A percentile compares a stretch with the other conserved stretches of the same genome.
Conservation (phyloP, 495 filamentous ascomycete species). For the Thozetella sp. region DNA sequence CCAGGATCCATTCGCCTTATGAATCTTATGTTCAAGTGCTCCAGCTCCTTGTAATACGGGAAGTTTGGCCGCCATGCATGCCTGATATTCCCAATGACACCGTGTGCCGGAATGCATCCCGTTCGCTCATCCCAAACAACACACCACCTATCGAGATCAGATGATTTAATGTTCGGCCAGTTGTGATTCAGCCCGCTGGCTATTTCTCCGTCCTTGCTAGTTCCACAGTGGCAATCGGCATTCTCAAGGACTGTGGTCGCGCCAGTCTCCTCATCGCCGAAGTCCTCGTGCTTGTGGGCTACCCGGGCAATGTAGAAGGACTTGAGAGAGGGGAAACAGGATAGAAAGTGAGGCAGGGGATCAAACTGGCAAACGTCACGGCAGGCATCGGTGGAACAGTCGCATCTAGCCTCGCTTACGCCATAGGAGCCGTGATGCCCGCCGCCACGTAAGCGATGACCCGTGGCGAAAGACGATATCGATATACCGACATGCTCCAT, state of each 20-base stretch:
- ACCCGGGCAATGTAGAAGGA: slow-evolving; percentile 1
- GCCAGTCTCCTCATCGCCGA: background rate
- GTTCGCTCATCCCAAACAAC: background rate
- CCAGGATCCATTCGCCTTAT: background rate
- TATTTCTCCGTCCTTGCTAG: background rate
- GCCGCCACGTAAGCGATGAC: background rate
- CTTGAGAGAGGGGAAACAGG: background rate
- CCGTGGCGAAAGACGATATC: background rate
- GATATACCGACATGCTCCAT: background rate
- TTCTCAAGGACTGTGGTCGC: background rate
- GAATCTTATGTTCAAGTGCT: background rate
- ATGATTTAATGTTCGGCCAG: background rate
- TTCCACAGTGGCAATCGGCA: background rate
- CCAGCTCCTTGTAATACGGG: slow-evolving; percentile 1
- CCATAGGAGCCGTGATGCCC: background rate
- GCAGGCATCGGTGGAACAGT: background rate
- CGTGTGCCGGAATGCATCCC: background rate
- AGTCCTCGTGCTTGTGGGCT: background rate
- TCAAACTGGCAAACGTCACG: background rate
- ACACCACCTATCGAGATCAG: slow-evolving; percentile 1
- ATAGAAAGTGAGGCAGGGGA: background rate
- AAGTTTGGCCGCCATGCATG: background rate
- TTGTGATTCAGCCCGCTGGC: background rate
- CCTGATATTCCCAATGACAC: background rate
- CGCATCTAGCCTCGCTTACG: background rate